Percentiles rank a stretch among this genome's conserved stretches.
Evolutionary conservation across 2,329 filamentous ascomycete genomes (phyloP).

Genomic region (Colletotrichum higginsianum): DNA sequence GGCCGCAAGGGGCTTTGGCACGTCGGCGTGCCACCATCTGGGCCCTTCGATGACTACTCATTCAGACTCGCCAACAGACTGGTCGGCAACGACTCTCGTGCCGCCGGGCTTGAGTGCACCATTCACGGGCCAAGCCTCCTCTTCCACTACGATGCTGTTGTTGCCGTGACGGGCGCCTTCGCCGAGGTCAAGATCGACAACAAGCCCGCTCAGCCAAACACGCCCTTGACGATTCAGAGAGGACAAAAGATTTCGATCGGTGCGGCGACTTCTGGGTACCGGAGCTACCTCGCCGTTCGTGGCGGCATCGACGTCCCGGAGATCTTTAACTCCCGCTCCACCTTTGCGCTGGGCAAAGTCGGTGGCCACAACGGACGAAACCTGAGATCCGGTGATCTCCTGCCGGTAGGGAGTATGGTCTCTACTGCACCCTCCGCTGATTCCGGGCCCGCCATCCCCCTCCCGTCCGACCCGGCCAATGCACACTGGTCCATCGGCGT

Average conservation of each 20-base stretch:
- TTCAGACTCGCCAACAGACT: slow-evolving; percentile 54
- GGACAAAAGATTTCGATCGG: slow-evolving; percentile 50
- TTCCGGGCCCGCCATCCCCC: slow-evolving; percentile 37
- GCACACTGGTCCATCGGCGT: slow-evolving; percentile 52
- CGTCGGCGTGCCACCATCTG: slow-evolving; percentile 57
- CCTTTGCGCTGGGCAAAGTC: slow-evolving; percentile 52
- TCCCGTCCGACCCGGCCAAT: slow-evolving; percentile 46
- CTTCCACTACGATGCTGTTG: slow-evolving; percentile 51
- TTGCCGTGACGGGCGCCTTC: slow-evolving; percentile 53
- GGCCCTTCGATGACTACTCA: slow-evolving; percentile 58
- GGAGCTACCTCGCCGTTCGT: slow-evolving; percentile 53
- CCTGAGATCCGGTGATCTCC: slow-evolving; percentile 50
- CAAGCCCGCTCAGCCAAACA: slow-evolving; percentile 42
- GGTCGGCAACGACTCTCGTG: slow-evolving; percentile 50
- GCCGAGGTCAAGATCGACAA: slow-evolving; percentile 48
- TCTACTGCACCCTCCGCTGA: background rate
- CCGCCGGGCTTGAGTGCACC: slow-evolving; percentile 54
- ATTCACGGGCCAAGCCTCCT: slow-evolving; percentile 51
- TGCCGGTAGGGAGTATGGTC: slow-evolving; percentile 43
- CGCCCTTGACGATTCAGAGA: slow-evolving; percentile 44
- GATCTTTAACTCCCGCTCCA: slow-evolving; percentile 52
- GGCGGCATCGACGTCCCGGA: slow-evolving; percentile 54
- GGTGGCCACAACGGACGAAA: slow-evolving; percentile 54
- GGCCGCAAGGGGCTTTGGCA: slow-evolving; percentile 56
- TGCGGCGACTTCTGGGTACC: slow-evolving; percentile 48